These are phyloP conservation scores for Quercus tomentella DNA, from an alignment of 331 rosid species.

Conservation along the genomic window DNA sequence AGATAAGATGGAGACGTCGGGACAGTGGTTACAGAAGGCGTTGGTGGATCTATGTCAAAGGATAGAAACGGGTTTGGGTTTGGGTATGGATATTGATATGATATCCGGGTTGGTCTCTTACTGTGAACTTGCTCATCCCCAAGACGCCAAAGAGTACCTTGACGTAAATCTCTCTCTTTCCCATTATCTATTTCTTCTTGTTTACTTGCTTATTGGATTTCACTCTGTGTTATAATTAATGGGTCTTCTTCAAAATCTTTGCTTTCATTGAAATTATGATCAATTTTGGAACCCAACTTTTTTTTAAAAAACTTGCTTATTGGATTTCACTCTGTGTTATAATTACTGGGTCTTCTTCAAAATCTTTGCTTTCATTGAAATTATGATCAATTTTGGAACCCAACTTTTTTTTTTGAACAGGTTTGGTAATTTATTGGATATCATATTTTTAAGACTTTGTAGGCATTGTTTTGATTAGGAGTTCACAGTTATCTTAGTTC, in stretches of 20 bases:
- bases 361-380: background rate
- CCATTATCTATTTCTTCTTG: background rate
- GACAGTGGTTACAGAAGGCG: slow-evolving; percentile 88
- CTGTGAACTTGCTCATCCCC: slow-evolving; percentile 81
- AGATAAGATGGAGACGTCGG: slow-evolving; percentile 47
- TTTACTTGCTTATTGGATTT: background rate
- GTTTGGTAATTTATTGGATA: no score
- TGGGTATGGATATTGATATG: slow-evolving; percentile 77
- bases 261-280: background rate
- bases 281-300: background rate
- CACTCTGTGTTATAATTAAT: background rate
- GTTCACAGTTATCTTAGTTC: background rate
- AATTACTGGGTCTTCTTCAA: background rate
- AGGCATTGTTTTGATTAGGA: background rate
- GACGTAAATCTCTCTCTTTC: slow-evolving; percentile 44
- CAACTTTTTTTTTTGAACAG: no score
- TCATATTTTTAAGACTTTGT: background rate
- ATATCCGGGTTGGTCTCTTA: slow-evolving; percentile 88
- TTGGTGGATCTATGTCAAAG: slow-evolving; percentile 63
- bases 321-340: background rate
- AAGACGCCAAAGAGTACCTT: slow-evolving; percentile 88
- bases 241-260: background rate
- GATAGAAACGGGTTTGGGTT: slow-evolving; percentile 68
- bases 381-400: background rate
- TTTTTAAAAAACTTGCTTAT: background rate